phyloP scores from a whole-genome alignment of 2,329 filamentous ascomycete genomes.

The Aspergillus sp. region DNA sequence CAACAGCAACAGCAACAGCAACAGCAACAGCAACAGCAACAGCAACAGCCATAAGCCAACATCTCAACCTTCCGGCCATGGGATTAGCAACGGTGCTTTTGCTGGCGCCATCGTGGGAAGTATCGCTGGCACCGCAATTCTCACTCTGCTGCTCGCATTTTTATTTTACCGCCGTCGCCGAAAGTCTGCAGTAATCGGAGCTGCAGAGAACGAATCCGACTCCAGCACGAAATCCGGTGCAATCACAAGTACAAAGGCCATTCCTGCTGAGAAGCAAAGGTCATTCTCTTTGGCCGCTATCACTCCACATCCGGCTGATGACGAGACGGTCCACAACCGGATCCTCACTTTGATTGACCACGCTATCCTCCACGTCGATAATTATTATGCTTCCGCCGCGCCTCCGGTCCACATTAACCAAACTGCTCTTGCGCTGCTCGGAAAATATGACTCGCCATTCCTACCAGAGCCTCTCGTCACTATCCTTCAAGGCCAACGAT shows the following conservation, averaged over 20 bases:
- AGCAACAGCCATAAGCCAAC: background rate
- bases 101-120: slow-evolving; percentile 26
- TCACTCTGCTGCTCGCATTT: slow-evolving; percentile 18
- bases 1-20: too few relatives aligned
- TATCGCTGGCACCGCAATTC: slow-evolving; percentile 18
- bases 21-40: too few relatives aligned
- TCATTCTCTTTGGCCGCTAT: slow-evolving; percentile 8
- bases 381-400: slow-evolving; percentile 26
- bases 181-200: background rate
- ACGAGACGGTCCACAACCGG: slow-evolving; percentile 21
- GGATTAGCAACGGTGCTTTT: slow-evolving; percentile 17
- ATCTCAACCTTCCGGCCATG: background rate
- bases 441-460: slow-evolving; percentile 18
- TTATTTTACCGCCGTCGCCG: slow-evolving; percentile 19
- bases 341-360: slow-evolving; percentile 33
- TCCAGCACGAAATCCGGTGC: background rate
- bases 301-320: slow-evolving; percentile 30
- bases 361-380: slow-evolving; percentile 34
- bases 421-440: slow-evolving; percentile 7
- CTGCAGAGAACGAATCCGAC: background rate
- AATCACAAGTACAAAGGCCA: background rate
- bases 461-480: slow-evolving; percentile 14
- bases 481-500: slow-evolving; percentile 13
- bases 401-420: background rate
- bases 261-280: background rate